Conservation (phyloP, 2,329 filamentous ascomycete genomes). For the Trichophyton benhamiae region DNA sequence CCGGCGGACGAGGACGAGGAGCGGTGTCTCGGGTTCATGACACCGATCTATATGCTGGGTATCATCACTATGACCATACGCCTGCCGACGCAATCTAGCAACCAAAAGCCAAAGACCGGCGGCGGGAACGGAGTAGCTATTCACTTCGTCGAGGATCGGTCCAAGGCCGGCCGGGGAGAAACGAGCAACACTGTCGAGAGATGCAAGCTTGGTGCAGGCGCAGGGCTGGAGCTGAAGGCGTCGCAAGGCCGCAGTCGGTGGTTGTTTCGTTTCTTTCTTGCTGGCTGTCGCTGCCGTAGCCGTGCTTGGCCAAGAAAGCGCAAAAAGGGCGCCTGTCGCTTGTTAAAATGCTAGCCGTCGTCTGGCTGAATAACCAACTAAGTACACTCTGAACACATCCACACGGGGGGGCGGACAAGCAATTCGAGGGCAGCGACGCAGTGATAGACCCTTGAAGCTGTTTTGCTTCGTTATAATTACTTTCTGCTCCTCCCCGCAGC, state of each 20-base stretch:
- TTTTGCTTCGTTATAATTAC: not conserved
- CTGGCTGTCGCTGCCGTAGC: not conserved
- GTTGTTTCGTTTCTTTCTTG: no score
- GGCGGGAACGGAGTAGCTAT: not conserved
- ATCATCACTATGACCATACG: not conserved
- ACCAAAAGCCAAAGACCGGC: not conserved
- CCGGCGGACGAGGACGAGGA: constrained; percentile 24
- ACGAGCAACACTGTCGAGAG: not conserved
- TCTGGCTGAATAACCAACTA: not conserved
- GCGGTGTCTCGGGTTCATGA: constrained; percentile 32
- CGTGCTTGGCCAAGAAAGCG: not conserved
- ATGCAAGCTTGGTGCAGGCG: not conserved
- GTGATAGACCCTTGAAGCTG: not conserved
- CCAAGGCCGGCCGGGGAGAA: not conserved
- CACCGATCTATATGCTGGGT: constrained; percentile 19
- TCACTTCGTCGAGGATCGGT: not conserved
- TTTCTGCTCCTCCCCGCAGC: not conserved
- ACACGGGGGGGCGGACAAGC: not conserved
- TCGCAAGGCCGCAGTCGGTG: not conserved
- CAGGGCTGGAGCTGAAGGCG: not conserved
- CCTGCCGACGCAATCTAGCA: not conserved
- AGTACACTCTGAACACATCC: not conserved
- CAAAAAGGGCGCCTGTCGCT: not conserved
- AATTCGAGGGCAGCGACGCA: not conserved
- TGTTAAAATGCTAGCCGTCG: not conserved